Evolutionary conservation across 495 filamentous ascomycete species (phyloP), one percentile per base, ranked within the genome.

Genomic region (Penicillium egyptiacum): DNA sequence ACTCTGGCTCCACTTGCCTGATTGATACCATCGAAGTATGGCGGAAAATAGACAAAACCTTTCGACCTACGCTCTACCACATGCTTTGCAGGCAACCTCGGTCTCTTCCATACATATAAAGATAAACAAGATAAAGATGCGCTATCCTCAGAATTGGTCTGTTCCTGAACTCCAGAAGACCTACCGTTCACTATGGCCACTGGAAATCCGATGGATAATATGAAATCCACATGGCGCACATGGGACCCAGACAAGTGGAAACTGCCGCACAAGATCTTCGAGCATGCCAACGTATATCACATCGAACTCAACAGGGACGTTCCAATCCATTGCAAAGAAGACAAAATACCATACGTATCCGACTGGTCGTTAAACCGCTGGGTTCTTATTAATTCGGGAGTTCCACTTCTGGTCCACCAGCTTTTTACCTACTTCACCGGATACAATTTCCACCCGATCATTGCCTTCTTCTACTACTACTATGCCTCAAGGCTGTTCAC

Each of bases 381-480:
- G 70, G 64, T 73, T 2, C 31, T 73, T 19, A 47, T 62, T 41
- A 65, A 73, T 45, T 43, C 69, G 10, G 47, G 60, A 4, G 43
- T 69, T 25, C 69, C 70, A 0, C 54, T 73, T 1, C 42, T 45
- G 4, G 41, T 68, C 17, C 70, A 73, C 50, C 70, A 73, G 20
- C 48, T 65, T 31, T 77, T 68, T 22, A 47, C 48, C 12, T 40
- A 48, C 37, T 66, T 62, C 45, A 73, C 67, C 8, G 71, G 70
- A 33, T 58, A 55, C 46, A 68, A 51, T 14, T 56, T 73, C 1
- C 63, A 65, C 4, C 70, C 65, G 2, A 59, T 74, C 43, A 61
- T 65, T 8, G 62, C 67, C 5, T 75, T 75, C 64, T 70, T 66
- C 44, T 59, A 70, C 28, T 77, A 77, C 48, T 73, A 71, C 60